Evolutionary conservation across 1,284 basidiomycete genomes (phyloP), one percentile per base, ranked within the genome.

Genomic region (Moniliophthora roreri): DNA sequence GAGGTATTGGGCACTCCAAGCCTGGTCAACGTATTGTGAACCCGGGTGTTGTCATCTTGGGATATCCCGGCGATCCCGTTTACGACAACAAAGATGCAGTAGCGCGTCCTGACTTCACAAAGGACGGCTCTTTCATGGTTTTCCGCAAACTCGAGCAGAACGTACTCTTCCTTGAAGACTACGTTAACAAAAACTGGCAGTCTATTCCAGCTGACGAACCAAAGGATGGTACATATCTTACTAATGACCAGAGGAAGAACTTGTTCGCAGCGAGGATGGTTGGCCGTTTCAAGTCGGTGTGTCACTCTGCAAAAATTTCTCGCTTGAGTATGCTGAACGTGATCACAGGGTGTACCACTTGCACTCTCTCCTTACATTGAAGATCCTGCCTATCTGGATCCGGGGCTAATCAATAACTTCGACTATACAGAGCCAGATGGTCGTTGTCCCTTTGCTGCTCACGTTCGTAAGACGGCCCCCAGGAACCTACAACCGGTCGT

Each of bases 101-200:
- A n/a, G n/a, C 10, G 38, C 53, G 57, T 5, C 54, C 53, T n/a
- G 10, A 36, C 5, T 62, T 48, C 48, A 55, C 59, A 2, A 58
- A 65, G 47, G 66, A 67, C 39, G 70, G 69, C 0, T 57, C 64
- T 1, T 57, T 72, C 51, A 62, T 71, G 61, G 67, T 64, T 10
- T 70, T 71, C 61, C 54, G 69, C 21, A 64, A 68, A 53, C 60
- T 72, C 6, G 60, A 69, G 51, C 69, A 72, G 51, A 53, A 62
- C 40, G 70, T 70, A 1, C 55, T 53, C 4, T 53, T 51, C 11
- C 66, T 64, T 47, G 49, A 65, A 4, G 23, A 56, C 1, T 65
- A 62, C 45, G 24, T 61, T 18, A 41, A 40, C 6, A 26, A 51
- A 23, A 61, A 62, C 47, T 55, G 48, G 18, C 26, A 32, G 49